These are phyloP conservation scores for Penicillium palitans DNA, from an alignment of 2,329 filamentous ascomycete genomes.

Conservation along the genomic window DNA sequence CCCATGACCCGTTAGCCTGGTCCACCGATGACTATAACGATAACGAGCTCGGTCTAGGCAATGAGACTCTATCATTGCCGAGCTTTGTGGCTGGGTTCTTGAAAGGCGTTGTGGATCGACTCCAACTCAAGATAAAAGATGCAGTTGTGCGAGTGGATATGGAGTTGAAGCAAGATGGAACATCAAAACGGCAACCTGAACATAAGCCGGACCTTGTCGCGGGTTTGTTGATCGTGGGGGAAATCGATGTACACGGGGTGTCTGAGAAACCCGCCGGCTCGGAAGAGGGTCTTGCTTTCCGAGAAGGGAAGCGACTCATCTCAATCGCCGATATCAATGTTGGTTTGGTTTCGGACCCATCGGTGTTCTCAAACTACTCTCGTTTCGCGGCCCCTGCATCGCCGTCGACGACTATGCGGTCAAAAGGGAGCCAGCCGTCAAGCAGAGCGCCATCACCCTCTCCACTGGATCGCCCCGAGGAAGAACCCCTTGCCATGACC, in stretches of 20 bases:
- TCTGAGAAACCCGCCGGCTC: slow-evolving; percentile 19
- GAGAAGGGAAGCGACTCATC: slow-evolving; percentile 47
- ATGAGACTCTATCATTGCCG: slow-evolving; percentile 56
- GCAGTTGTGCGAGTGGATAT: slow-evolving; percentile 55
- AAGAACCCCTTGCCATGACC: slow-evolving; percentile 36
- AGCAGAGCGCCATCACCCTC: slow-evolving; percentile 33
- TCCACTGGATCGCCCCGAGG: slow-evolving; percentile 25
- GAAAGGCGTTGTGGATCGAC: slow-evolving; percentile 58
- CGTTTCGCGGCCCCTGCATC: slow-evolving; percentile 37
- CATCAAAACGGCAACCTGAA: slow-evolving; percentile 36
- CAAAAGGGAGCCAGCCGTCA: slow-evolving; percentile 33
- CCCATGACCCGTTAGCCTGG: slow-evolving; percentile 45
- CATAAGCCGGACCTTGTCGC: slow-evolving; percentile 40
- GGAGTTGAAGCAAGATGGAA: slow-evolving; percentile 44
- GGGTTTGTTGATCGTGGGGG: slow-evolving; percentile 37
- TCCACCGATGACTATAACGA: slow-evolving; percentile 53
- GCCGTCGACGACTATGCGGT: slow-evolving; percentile 36
- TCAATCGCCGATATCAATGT: slow-evolving; percentile 48
- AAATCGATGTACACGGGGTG: slow-evolving; percentile 38
- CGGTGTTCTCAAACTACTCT: slow-evolving; percentile 50
- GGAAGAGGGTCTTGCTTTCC: slow-evolving; percentile 25
- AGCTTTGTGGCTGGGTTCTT: slow-evolving; percentile 61
- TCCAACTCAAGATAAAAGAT: slow-evolving; percentile 55
- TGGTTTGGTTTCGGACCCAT: slow-evolving; percentile 50
- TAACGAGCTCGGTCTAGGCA: slow-evolving; percentile 54